Base-by-base conservation (phyloP, 2,329 filamentous ascomycete genomes). In the Aspergillus oerlinghausenensis region DNA sequence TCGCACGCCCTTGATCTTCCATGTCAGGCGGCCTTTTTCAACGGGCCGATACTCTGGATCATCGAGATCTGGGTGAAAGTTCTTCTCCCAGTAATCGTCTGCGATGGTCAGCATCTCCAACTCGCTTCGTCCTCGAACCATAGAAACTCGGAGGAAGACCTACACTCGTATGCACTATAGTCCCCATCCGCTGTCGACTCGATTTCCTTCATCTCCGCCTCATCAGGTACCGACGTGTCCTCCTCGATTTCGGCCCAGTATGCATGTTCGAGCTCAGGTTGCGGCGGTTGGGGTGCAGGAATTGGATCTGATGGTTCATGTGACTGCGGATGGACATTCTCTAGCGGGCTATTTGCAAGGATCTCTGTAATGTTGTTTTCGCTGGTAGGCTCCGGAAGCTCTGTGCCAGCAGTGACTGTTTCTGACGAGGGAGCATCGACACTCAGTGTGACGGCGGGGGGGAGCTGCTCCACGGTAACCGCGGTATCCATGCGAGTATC, bases 151-250 rank as follows among this genome's bases (percentile, higher is more conserved):
- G 26, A 54, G 49, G 48, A 38, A 23, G 57, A 72, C 73, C 63
- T 70, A 76, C 78, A 78, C 60, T 87, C 82, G 49, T 79, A 65
- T n/a, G 83, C 84, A 67, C 79, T 84, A 59, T 73, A 69, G 53
- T 81, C 75, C 54, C 82, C 78, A 51, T 73, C 74, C 4, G 70
- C 70, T 3, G 73, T 71, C 3, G 64, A 63, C 51, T 83, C 79
- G 32, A 86, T 84, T 62, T 82, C 81, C 63, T 80, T 81, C 62
- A 85, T 64, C 71, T 87, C 84, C 9, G 78, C 78, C 62, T 83
- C 82, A 55, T 82, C 79, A 6, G 84, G 83, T 2, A 70, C 67
- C 0, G 81, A 82, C 6, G 70, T 77, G 63, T 87, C 84, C 67
- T 87, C 83, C 50, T 77, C 74, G 49, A 84, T 77, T 4, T 80